Evolutionary conservation across 2,329 filamentous ascomycete species (phyloP), one percentile per base, ranked within the genome.

Genomic region (Phaeosphaeria sp.): DNA sequence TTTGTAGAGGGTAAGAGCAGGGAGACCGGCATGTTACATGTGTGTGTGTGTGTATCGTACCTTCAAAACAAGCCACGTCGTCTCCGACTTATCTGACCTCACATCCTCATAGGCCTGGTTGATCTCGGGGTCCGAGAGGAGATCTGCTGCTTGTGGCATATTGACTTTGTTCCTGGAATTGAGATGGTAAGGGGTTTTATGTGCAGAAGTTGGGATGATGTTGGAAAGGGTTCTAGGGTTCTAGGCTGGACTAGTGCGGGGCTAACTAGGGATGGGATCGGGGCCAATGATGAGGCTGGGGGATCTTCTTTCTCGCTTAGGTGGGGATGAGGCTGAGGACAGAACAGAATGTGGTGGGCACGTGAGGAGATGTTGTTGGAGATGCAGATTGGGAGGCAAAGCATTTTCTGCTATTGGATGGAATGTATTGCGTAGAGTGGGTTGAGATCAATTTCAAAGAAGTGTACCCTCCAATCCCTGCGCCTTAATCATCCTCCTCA

Each of bases 21-120:
- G n/a, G n/a, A n/a, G n/a, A n/a, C n/a, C n/a, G n/a, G n/a, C n/a
- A n/a, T n/a, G n/a, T n/a, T n/a, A n/a, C n/a, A n/a, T n/a, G n/a
- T n/a, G n/a, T n/a, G n/a, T n/a, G n/a, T n/a, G n/a, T n/a, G n/a
- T n/a, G n/a, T n/a, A n/a, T n/a, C n/a, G n/a, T 40, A 85, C 64
- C 58, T 86, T 87, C 65, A 91, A 81, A 56, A 91, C 82, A 21
- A 91, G 82, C 87, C 87, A 91, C 78, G 88, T 89, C 61, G 82
- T 86, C 55, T 80, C 77, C 59, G 88, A 83, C 75, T 88, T 89
- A 82, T 90, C 87, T 65, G 82, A 85, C 59, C 87, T 87, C 55
- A 90, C 87, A 59, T 85, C 84, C 25, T 89, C 86, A 81, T 90
- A 90, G 63, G 88, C 88, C 52, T 83, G 80, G 54, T 82, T 79